Evolutionary conservation across 176 grass and related monocot genomes (phyloP), one percentile per base, ranked within the genome.

Genomic region (Oryza longistaminata): DNA sequence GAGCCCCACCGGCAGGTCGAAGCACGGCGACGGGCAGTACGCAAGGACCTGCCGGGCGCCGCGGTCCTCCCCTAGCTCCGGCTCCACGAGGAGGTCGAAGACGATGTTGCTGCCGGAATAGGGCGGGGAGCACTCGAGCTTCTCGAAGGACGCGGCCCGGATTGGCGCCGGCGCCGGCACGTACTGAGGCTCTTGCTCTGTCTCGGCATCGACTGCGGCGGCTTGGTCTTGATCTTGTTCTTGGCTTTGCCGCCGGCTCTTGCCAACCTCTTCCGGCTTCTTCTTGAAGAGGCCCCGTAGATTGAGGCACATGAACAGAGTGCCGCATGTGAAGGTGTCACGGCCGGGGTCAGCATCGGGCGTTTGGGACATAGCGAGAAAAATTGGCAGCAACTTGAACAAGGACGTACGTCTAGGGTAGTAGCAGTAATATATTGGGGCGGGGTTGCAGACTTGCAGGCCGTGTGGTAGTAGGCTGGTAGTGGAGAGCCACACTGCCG

Each of bases 21-120:
- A 90, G 78, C 88, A 90, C 43, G 88, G 83, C 0, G 88, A 90
- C 66, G 88, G 88, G 72, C 88, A 90, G 65, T 81, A 90, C 12
- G 83, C 83, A 0, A 82, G 88, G 52, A 37, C 0, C n/a, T 11
- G 58, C 0, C n/a, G 8, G 4, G 34, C 6, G 69, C 68, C 66
- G 21, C 40, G 64, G 19, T 82, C 37, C 65, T 61, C 70, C 11
- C 29, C 21, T 42, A 14, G 26, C n/a, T 14, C 73, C 4, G 52
- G 65, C 12, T 29, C 79, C 53, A 2, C 78, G 29, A 77, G 43
- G 73, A 90, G 77, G 72, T 90, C 83, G 83, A 86, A 86, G 53
- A 66, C 72, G 44, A 86, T 90, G 88, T 82, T 86, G 78, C 55
- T 86, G 72, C 88, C 66, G 24, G 88, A 90, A 71, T 40, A 81